phyloP scores from a whole-genome alignment of 2,329 filamentous ascomycete species.

The Mycosphaerelloides madeirae region DNA sequence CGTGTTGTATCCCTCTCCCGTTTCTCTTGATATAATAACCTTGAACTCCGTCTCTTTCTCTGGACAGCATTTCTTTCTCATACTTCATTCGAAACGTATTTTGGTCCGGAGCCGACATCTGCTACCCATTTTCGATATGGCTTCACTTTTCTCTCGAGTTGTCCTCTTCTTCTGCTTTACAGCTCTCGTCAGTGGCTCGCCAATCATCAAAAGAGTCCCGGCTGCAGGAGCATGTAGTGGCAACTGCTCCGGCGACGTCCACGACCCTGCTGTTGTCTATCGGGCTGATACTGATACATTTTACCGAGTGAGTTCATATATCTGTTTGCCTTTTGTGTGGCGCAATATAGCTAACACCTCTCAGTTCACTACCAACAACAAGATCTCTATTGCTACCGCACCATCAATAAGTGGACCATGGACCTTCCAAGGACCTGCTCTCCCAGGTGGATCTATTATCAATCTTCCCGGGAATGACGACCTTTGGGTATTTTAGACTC shows the following conservation, averaged over 20 bases:
- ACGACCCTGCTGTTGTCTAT: slow-evolving; percentile 19
- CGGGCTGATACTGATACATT: slow-evolving; percentile 33
- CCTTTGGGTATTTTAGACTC: slow-evolving; percentile 42
- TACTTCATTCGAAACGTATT: too few species aligned
- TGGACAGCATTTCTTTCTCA: too few species aligned
- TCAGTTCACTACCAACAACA: slow-evolving; percentile 49
- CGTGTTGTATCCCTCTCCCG: too few species aligned
- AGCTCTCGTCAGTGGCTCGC: slow-evolving; percentile 3
- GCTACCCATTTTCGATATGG: too few species aligned
- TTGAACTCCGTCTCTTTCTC: too few species aligned
- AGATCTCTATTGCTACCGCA: slow-evolving; percentile 46
- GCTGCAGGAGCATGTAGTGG: slow-evolving; percentile 15
- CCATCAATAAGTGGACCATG: slow-evolving; percentile 46
- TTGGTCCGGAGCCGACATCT: too few species aligned
- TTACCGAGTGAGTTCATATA: slow-evolving; percentile 33
- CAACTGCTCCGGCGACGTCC: slow-evolving; percentile 14
- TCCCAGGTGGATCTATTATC: slow-evolving; percentile 46
- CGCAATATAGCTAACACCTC: slow-evolving; percentile 36
- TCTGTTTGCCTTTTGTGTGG: neutral
- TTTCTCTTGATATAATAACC: too few species aligned
- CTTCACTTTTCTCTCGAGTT: neutral
- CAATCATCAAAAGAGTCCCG: slow-evolving; percentile 12
- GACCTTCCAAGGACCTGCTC: slow-evolving; percentile 43
- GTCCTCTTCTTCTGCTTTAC: neutral
- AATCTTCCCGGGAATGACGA: slow-evolving; percentile 44